Percentiles rank a stretch among this genome's conserved stretches.
Conservation (phyloP, 495 filamentous ascomycete species). For the Ascodesmis nigricans region DNA sequence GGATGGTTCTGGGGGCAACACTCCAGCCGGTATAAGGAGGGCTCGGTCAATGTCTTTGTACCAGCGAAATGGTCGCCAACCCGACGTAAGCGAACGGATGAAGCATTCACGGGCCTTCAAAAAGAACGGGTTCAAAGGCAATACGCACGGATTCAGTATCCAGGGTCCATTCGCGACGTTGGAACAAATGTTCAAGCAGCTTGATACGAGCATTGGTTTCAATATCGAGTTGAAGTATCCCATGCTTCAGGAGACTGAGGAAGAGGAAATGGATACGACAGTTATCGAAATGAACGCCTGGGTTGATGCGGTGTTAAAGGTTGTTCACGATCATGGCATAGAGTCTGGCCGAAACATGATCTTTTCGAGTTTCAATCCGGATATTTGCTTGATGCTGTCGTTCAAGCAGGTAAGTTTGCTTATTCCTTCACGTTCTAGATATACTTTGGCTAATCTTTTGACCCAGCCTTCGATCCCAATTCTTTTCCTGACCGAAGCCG, state of each 20-base stretch:
- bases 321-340: slow-evolving; percentile 54
- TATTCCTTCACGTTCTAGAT: background rate
- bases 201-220: slow-evolving; percentile 67
- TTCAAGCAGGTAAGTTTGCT: slow-evolving; percentile 48
- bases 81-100: slow-evolving; percentile 73
- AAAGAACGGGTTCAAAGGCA: slow-evolving; percentile 82
- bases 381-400: slow-evolving; percentile 76
- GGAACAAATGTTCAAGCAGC: slow-evolving; percentile 70
- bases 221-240: slow-evolving; percentile 99
- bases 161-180: slow-evolving; percentile 87
- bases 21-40: slow-evolving; percentile 16
- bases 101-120: slow-evolving; percentile 93
- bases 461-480: slow-evolving; percentile 65
- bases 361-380: slow-evolving; percentile 92
- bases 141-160: slow-evolving; percentile 78
- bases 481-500: slow-evolving; percentile 80
- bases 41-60: slow-evolving; percentile 36
- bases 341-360: slow-evolving; percentile 50
- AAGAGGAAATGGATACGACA: slow-evolving; percentile 93
- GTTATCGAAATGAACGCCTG: slow-evolving; percentile 94
- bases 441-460: slow-evolving; percentile 4
- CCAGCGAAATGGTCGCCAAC: slow-evolving; percentile 22
- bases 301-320: slow-evolving; percentile 74
- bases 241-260: slow-evolving; percentile 82
- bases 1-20: slow-evolving; percentile 1